These are phyloP conservation scores for Dentipellis sp. DNA, from an alignment of 768 basidiomycete species.

Conservation along the genomic window DNA sequence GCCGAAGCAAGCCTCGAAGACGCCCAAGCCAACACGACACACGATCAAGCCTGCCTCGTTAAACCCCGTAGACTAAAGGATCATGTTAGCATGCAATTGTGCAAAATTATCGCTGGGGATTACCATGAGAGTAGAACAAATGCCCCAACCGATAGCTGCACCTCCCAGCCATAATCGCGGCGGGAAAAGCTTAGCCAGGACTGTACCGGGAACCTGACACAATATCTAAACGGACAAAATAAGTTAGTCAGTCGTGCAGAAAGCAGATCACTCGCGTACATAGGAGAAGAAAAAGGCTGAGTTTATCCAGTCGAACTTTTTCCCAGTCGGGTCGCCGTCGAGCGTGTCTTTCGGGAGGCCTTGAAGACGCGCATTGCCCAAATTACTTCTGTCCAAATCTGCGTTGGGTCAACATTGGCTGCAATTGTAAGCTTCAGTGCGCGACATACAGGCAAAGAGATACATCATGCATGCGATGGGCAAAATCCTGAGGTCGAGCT, in stretches of 20 bases:
- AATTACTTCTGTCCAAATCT: constrained; percentile 66
- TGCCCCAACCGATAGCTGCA: constrained; percentile 65
- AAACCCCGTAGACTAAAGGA: constrained; percentile 45
- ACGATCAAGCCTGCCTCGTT: constrained; percentile 50
- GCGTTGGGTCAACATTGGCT: neutral
- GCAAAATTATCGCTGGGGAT: too few species aligned
- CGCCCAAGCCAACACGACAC: constrained; percentile 53
- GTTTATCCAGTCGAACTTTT: constrained; percentile 68
- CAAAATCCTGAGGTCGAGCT: constrained; percentile 58
- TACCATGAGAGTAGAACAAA: constrained; percentile 65
- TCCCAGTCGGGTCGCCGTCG: constrained; percentile 57
- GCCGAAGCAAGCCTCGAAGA: constrained; percentile 74
- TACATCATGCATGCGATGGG: constrained; percentile 70
- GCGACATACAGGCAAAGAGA: constrained; percentile 60
- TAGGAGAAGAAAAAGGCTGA: constrained; percentile 77
- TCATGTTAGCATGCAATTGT: too few species aligned
- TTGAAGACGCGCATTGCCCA: constrained; percentile 74
- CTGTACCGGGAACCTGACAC: constrained; percentile 56
- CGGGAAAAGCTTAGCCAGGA: constrained; percentile 57
- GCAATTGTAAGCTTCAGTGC: neutral
- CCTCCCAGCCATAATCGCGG: constrained; percentile 61
- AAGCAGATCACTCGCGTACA: constrained; percentile 26
- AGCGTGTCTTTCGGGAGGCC: constrained; percentile 56
- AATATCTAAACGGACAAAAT: constrained; percentile 40
- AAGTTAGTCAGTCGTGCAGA: neutral